These are phyloP conservation scores for Chrysopogon serrulatus DNA, from an alignment of 176 grass and related monocot species.

Conservation along the genomic window DNA sequence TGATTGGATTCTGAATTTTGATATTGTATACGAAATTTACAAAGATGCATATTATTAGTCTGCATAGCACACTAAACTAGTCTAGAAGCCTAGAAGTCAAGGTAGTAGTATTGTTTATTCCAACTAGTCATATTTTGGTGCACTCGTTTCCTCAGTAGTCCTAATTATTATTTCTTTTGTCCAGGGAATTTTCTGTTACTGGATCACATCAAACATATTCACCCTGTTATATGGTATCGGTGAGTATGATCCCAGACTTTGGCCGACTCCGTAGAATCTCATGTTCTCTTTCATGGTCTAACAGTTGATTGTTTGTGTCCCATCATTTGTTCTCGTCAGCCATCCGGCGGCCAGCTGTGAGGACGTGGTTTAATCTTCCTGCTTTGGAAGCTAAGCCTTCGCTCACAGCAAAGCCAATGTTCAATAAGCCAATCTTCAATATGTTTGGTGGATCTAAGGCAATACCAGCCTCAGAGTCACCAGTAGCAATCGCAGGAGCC, in stretches of 20 bases:
- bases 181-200: slow-evolving; percentile 93
- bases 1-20: background rate
- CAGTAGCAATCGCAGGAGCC: slow-evolving; percentile 19
- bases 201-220: slow-evolving; percentile 92
- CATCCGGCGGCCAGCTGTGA: slow-evolving; percentile 43
- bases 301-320: background rate
- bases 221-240: slow-evolving; percentile 64
- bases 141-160: background rate
- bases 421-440: slow-evolving; percentile 41
- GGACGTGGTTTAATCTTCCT: slow-evolving; percentile 65
- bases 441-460: slow-evolving; percentile 61
- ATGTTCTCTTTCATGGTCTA: slow-evolving; percentile 10
- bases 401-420: slow-evolving; percentile 11
- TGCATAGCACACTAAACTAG: background rate
- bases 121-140: background rate
- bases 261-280: background rate
- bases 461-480: slow-evolving; percentile 28
- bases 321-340: slow-evolving; percentile 32
- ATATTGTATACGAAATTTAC: background rate
- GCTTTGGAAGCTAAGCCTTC: slow-evolving; percentile 22
- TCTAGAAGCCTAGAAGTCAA: background rate
- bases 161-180: background rate
- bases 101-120: background rate
- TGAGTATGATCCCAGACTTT: slow-evolving; percentile 39
- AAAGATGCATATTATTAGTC: background rate